Percentiles rank a stretch among this genome's conserved stretches.
phyloP scores from a whole-genome alignment of 306 rosid species.

The Lathyrus tuberosus region DNA sequence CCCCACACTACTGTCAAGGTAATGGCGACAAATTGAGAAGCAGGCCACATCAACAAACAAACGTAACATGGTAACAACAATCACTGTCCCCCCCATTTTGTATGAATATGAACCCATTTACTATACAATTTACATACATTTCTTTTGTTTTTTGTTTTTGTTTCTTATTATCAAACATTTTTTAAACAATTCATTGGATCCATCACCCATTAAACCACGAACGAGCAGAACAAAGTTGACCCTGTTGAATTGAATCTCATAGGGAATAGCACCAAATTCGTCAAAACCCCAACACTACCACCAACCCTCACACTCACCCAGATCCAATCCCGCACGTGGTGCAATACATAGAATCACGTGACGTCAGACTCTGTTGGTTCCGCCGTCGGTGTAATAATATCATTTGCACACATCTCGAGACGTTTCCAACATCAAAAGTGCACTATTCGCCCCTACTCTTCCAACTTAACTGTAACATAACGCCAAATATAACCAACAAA shows the following conservation, averaged over 20 bases:
- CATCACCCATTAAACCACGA: slow-evolving; percentile 37
- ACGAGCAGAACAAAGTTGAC: slow-evolving; percentile 40
- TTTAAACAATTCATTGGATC: slow-evolving; percentile 24
- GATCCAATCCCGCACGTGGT: slow-evolving; percentile 35
- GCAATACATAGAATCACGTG: slow-evolving; percentile 36
- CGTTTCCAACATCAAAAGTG: slow-evolving; percentile 32
- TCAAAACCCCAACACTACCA: slow-evolving; percentile 27
- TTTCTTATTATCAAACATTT: neutral
- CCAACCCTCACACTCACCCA: slow-evolving; percentile 24
- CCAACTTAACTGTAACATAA: slow-evolving; percentile 30
- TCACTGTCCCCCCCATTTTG: slow-evolving; percentile 31
- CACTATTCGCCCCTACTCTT: slow-evolving; percentile 31
- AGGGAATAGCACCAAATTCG: slow-evolving; percentile 40
- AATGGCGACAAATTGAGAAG: slow-evolving; percentile 40
- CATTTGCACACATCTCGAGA: slow-evolving; percentile 43
- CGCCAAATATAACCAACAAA: slow-evolving; percentile 6
- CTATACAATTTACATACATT: slow-evolving; percentile 12
- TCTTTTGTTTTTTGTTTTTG: neutral
- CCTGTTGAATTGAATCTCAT: slow-evolving; percentile 19
- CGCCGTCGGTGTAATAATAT: slow-evolving; percentile 47
- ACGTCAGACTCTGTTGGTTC: slow-evolving; percentile 40
- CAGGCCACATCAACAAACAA: slow-evolving; percentile 38
- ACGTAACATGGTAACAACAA: slow-evolving; percentile 7
- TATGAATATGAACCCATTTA: slow-evolving; percentile 17
- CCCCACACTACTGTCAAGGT: slow-evolving; percentile 20